Base-by-base conservation (phyloP, 1,284 basidiomycete species). In the Spongiforma sp. region DNA sequence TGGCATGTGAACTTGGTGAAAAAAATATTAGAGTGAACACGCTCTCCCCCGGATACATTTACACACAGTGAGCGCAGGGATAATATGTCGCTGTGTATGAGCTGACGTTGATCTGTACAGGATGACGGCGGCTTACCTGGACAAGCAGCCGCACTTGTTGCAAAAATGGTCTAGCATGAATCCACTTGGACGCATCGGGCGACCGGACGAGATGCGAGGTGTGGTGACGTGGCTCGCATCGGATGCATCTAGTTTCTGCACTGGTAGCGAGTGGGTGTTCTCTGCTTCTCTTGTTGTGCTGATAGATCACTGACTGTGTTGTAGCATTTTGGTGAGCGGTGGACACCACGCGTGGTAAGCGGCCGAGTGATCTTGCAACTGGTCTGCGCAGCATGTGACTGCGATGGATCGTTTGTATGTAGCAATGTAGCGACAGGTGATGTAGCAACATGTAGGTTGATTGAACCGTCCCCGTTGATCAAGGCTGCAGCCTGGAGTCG, bases 1-100 rank as follows among this genome's bases (percentile, higher is more conserved):
- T 95, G 84, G 93, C 94, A 5, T 91, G 91, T 75, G 94, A 95
- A 75, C 86, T 93, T 61, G 92, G 91, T 8, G 81, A 77, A 28
- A 82, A 87, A 72, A 79, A 83, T 5, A 94, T 95, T 65, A 82
- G 92, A 9, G 90, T 94, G 62, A 93, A 93, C 74, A 81, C 88
- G n/a, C 80, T 93, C 59, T 91, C 89, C 11, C 90, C 90, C 0
- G 91, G 91, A 5, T 83, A 93, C 74, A 93, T 93, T 46, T 88
- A 89, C 69, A 93, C 91, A 3, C 81, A 81, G 90, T 91, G 67
- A 54, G 86, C 61, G 55, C 86, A n/a, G n/a, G 52, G 17, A 33
- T 33, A 30, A 1, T 2, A 21, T 9, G 5, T 12, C 5, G 24
- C 41, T 33, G 65, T 61, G 41, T n/a, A 3, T 0, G 24, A 1